Conservation (phyloP, 352 stramenopile species). For the Pythium folliculosum region DNA sequence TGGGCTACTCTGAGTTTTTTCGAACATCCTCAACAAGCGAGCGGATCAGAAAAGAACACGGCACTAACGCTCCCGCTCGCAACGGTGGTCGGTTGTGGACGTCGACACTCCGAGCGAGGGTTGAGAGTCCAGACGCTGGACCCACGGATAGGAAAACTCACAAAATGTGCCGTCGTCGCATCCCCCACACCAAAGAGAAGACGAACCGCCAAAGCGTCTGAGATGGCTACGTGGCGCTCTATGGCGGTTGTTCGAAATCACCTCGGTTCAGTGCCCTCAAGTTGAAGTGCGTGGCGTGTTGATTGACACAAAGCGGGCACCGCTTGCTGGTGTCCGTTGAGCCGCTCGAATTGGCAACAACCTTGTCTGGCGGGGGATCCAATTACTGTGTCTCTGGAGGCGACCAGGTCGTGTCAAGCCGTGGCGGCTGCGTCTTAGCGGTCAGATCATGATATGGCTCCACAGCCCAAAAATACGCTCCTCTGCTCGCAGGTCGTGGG, state of each 20-base stretch:
- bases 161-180: too few species aligned
- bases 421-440: background rate
- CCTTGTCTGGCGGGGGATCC: background rate
- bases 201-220: too few species aligned
- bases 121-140: background rate
- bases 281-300: background rate
- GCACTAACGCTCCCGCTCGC: too few species aligned
- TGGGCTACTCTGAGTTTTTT: conserved; percentile 3
- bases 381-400: background rate
- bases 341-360: background rate
- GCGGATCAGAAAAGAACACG: background rate
- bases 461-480: background rate
- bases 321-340: background rate
- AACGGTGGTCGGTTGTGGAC: background rate
- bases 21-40: background rate
- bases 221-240: background rate
- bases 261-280: background rate
- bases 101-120: too few species aligned
- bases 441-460: background rate
- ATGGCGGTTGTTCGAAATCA: background rate
- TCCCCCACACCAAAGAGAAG: too few species aligned
- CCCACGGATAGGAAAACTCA: background rate
- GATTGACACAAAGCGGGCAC: background rate
- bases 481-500: background rate
- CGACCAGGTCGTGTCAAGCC: conserved; percentile 1